Percentiles rank a stretch among this genome's conserved stretches.
Conservation (phyloP, 352 stramenopile genomes). For the Pilasporangium apinafurcum region DNA sequence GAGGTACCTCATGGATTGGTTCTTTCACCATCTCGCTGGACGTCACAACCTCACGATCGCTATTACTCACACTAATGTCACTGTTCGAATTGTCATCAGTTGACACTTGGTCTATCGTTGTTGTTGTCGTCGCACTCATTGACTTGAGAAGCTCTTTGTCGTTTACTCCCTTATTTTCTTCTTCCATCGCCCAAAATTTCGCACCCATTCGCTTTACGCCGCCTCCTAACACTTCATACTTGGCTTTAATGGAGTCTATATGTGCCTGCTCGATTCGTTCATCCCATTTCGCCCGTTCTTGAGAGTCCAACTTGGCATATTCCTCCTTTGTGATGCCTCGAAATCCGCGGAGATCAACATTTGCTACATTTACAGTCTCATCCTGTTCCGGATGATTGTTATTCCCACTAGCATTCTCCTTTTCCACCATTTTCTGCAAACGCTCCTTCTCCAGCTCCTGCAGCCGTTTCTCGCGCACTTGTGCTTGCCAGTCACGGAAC, state of each 20-base stretch:
- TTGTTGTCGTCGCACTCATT: no score
- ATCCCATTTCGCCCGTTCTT: conserved; percentile 49
- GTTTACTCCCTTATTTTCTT: not conserved
- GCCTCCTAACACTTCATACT: conserved; percentile 31
- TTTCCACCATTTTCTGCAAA: conserved; percentile 23
- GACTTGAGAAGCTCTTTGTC: no score
- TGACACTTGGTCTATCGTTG: no score
- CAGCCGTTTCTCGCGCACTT: conserved; percentile 56
- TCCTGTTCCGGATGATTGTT: conserved; percentile 9
- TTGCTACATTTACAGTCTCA: not conserved
- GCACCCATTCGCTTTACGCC: conserved; percentile 32
- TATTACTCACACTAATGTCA: no score
- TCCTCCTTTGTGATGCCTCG: conserved; percentile 60
- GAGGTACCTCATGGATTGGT: no score
- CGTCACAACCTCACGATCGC: no score
- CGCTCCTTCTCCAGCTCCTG: conserved; percentile 48
- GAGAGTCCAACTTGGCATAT: conserved; percentile 34
- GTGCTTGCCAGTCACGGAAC: conserved; percentile 74
- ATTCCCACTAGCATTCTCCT: conserved; percentile 18
- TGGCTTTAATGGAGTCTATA: conserved; percentile 23
- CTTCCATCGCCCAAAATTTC: conserved; percentile 40
- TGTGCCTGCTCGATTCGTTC: conserved; percentile 48
- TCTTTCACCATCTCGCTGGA: no score
- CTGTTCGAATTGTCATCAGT: no score
- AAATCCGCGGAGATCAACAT: conserved; percentile 43